Conservation (phyloP, 345 rosid species). For the Acer yangbiense region DNA sequence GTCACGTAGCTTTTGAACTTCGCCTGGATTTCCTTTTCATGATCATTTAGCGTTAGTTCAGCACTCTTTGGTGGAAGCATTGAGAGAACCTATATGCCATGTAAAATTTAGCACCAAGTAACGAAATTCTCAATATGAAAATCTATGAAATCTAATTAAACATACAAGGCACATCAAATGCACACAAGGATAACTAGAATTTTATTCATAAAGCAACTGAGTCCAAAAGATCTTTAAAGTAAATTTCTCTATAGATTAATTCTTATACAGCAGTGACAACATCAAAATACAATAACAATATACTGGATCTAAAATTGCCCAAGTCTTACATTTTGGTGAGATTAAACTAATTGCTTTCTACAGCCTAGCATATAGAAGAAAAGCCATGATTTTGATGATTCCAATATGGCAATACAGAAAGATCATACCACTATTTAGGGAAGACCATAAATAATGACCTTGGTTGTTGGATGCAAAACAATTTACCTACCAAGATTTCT, state of each 20-base stretch:
- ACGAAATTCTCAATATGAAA: neutral
- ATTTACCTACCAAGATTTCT: neutral
- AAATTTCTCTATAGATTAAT: neutral
- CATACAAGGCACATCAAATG: neutral
- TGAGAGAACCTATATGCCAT: constrained; percentile 60
- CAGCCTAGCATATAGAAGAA: neutral
- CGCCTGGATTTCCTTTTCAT: constrained; percentile 90
- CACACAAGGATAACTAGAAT: neutral
- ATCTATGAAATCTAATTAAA: neutral
- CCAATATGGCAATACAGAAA: neutral
- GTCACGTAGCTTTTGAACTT: constrained; percentile 91
- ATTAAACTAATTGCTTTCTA: neutral
- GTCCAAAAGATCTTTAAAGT: neutral
- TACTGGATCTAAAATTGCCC: neutral
- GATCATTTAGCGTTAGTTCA: constrained; percentile 91
- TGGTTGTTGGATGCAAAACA: neutral
- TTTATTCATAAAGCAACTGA: neutral
- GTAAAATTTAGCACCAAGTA: neutral
- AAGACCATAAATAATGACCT: too few relatives aligned
- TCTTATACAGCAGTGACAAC: neutral
- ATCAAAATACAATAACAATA: neutral
- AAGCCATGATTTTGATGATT: neutral
- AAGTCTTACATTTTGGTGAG: neutral
- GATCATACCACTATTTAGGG: too few relatives aligned
- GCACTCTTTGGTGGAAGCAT: constrained; percentile 64